Conservation (phyloP, 1,284 basidiomycete species). For the Apiotrichum siamense region DNA sequence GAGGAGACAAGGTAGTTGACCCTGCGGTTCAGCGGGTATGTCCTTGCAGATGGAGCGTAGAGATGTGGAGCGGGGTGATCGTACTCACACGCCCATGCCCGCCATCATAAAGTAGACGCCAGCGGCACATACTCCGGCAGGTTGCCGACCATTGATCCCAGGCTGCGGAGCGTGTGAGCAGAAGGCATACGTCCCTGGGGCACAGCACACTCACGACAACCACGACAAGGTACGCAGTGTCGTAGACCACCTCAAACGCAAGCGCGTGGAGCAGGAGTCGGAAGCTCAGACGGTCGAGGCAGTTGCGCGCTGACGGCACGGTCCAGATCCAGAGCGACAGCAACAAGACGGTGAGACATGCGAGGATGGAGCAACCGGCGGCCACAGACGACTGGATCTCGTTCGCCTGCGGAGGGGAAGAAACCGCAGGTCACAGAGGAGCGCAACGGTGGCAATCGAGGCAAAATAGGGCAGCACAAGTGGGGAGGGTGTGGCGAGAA, state of each 20-base stretch:
- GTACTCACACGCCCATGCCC: constrained; percentile 4
- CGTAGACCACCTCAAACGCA: constrained; percentile 10
- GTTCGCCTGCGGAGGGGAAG: background rate
- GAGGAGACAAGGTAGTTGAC: constrained; percentile 11
- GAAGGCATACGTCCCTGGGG: too few relatives aligned
- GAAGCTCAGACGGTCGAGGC: constrained; percentile 12
- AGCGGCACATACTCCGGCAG: background rate
- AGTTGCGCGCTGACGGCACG: constrained; percentile 1
- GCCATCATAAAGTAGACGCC: constrained; percentile 7
- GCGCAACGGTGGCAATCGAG: background rate
- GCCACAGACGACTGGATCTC: constrained; percentile 5
- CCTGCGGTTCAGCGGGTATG: background rate
- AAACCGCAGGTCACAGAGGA: background rate
- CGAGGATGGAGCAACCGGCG: constrained; percentile 1
- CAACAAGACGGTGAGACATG: background rate
- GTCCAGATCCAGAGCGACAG: background rate
- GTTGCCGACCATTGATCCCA: background rate
- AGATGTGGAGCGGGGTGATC: too few relatives aligned
- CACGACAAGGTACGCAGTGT: constrained; percentile 5
- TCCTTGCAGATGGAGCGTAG: too few relatives aligned
- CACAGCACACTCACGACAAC: background rate
- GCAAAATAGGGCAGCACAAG: too few relatives aligned
- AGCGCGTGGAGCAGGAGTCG: constrained; percentile 9
- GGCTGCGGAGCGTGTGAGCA: background rate
- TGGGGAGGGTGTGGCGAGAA: background rate